phyloP scores from a whole-genome alignment of 2,329 filamentous ascomycete species.

The Cladosporium velox region DNA sequence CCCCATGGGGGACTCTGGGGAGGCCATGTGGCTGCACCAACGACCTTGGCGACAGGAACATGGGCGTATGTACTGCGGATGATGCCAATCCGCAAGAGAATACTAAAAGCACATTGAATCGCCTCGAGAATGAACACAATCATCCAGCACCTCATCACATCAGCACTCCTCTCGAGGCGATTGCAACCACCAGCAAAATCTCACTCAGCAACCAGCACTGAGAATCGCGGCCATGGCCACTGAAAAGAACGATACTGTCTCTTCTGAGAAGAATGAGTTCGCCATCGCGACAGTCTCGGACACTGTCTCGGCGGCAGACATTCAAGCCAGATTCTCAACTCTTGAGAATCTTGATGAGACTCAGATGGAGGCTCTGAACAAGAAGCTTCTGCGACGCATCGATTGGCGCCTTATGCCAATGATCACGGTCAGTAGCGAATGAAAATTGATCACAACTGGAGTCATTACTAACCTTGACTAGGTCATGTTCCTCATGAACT shows the following conservation, averaged over 20 bases:
- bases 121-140: neutral
- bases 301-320: conserved; percentile 33
- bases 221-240: conserved; percentile 11
- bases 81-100: neutral
- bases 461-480: neutral
- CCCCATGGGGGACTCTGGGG: conserved; percentile 13
- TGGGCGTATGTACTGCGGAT: conserved; percentile 9
- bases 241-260: conserved; percentile 28
- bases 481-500: conserved; percentile 40
- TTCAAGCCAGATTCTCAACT: conserved; percentile 34
- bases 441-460: too few species aligned
- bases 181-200: neutral
- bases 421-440: conserved; percentile 25
- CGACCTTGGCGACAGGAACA: conserved; percentile 11
- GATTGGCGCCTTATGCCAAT: conserved; percentile 37
- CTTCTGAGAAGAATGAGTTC: conserved; percentile 36
- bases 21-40: conserved; percentile 11
- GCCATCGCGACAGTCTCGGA: conserved; percentile 38
- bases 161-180: neutral
- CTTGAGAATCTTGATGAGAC: conserved; percentile 32
- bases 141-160: conserved; percentile 12
- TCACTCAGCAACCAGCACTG: neutral
- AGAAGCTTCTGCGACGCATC: conserved; percentile 32
- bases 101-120: conserved; percentile 3
- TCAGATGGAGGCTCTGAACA: conserved; percentile 35